phyloP scores from a whole-genome alignment of 108 stramenopile species.

The Aurantiochytrium sp. region DNA sequence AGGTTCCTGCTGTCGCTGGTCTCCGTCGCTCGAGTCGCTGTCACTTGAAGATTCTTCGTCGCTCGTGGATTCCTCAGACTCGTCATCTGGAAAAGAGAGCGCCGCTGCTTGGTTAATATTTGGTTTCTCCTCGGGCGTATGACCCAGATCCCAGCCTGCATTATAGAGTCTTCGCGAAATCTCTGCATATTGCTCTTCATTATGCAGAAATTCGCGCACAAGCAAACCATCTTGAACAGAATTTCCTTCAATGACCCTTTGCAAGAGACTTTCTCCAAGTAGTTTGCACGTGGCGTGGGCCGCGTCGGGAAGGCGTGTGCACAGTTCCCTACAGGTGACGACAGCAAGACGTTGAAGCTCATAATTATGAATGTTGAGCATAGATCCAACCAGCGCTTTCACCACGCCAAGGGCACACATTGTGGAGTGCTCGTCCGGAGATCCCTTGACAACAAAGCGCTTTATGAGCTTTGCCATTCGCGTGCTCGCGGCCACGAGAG shows the following conservation, averaged over 20 bases:
- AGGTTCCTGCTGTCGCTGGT: background rate
- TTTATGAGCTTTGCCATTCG: too few species aligned
- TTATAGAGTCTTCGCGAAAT: background rate
- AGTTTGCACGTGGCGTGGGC: background rate
- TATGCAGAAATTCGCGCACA: background rate
- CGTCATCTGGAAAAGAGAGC: background rate
- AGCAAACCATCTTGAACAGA: background rate
- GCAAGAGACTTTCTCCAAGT: background rate
- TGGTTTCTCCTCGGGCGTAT: background rate
- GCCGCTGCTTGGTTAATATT: background rate
- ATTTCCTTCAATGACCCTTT: background rate
- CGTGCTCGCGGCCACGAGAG: too few species aligned
- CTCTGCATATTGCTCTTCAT: background rate
- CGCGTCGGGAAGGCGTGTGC: background rate
- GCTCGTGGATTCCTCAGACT: background rate
- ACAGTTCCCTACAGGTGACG: background rate
- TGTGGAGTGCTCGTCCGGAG: background rate
- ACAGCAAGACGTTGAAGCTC: background rate
- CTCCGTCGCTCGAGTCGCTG: background rate
- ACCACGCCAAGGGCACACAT: background rate
- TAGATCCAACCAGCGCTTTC: background rate
- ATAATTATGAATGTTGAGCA: background rate
- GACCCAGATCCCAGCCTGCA: background rate
- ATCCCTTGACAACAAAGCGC: too few species aligned
- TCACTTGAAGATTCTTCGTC: background rate